Base-by-base conservation (phyloP, 2,329 filamentous ascomycete genomes). In the Colletotrichum siamense region DNA sequence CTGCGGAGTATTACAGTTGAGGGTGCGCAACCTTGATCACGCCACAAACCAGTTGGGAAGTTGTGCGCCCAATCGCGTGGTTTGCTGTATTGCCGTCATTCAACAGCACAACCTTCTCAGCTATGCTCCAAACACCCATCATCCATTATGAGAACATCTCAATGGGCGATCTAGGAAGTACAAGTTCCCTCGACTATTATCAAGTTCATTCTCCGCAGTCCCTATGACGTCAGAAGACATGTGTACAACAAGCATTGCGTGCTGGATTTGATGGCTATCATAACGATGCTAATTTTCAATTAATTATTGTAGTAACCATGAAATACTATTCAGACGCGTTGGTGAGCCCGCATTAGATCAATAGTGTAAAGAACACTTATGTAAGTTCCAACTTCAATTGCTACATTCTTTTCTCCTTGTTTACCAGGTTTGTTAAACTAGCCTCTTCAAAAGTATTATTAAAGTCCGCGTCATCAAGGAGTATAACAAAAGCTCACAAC, bases 271-370 rank as follows among this genome's bases (percentile, higher is more conserved):
- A 22, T 12, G 5, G 6, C 3, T 49, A 5, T 22, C n/a, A 22
- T 22, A 7, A 49, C 9, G n/a, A 49, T 22, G 10, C n/a, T 22
- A 12, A 10, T n/a, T 22, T 1, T 2, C 39, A 6, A 2, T 10
- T 22, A 1, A 8, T 22, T 8, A 2, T 49, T 4, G 44, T 12
- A 52, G 6, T 52, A 1, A 52, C n/a, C 10, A 22, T 22, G 2
- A 52, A 52, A 1, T 22, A 2, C 13, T 22, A 5, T 8, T 52
- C 6, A 12, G 10, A 0, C n/a, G 0, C 10, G 2, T 52, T 13
- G 6, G 10, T 13, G n/a, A 52, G 2, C 1, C 10, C 3, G 18
- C 12, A 22, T 52, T 13, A 4, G 10, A 22, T 1, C 0, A 52
- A 52, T 12, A 22, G 13, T 4, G 10, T 3, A 22, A 22, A 52